These are phyloP conservation scores for Barnettozyma vustinii DNA, from an alignment of 805 yeast genomes.

Conservation along the genomic window DNA sequence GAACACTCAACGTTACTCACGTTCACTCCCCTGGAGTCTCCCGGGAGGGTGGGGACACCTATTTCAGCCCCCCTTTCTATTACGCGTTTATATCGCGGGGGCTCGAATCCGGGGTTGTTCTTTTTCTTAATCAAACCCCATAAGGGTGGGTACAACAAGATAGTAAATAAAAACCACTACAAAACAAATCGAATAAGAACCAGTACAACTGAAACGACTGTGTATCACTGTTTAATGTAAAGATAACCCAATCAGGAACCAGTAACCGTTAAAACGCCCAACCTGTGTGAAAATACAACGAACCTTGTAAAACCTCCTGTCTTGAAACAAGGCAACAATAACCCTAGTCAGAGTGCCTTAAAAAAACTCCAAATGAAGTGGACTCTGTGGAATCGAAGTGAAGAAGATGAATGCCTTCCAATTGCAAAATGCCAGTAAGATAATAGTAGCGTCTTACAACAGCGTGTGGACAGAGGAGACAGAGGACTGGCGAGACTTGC, in stretches of 20 bases:
- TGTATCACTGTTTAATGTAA: neutral
- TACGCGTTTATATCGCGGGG: too few species aligned
- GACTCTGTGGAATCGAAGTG: neutral
- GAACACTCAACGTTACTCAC: too few species aligned
- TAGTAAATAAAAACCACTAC: too few species aligned
- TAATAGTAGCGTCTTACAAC: neutral
- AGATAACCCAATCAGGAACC: neutral
- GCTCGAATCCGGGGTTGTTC: too few species aligned
- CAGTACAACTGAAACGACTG: neutral
- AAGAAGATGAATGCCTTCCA: neutral
- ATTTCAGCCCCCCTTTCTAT: too few species aligned
- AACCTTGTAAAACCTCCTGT: neutral
- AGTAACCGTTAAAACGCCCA: neutral
- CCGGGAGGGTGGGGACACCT: too few species aligned
- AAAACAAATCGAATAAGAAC: neutral
- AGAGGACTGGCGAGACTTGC: conserved; percentile 1
- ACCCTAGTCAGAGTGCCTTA: neutral
- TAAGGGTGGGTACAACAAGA: too few species aligned
- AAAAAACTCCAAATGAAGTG: neutral
- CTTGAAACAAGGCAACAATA: neutral
- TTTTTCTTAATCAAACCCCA: too few species aligned
- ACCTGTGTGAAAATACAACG: neutral
- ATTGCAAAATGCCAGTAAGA: neutral
- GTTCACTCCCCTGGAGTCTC: too few species aligned
- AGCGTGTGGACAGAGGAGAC: conserved; percentile 3